phyloP scores from a whole-genome alignment of 345 rosid genomes.

The Streptanthus diversifolius region DNA sequence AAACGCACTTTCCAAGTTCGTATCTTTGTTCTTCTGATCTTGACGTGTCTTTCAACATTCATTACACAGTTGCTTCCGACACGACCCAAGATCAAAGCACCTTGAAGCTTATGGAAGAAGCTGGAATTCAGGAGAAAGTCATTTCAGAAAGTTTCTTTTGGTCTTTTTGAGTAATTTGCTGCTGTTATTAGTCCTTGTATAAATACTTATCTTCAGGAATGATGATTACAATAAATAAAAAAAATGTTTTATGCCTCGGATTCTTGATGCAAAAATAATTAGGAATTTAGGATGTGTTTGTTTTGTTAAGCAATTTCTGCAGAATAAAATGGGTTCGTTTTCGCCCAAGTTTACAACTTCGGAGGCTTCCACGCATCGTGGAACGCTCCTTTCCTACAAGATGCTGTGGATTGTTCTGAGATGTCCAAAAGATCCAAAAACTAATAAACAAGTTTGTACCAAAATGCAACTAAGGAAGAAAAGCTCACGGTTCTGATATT shows the following conservation, averaged over 20 bases:
- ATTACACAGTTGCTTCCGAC: slow-evolving; percentile 31
- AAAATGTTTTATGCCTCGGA: background rate
- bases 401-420: background rate
- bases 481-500: too few species aligned
- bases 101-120: slow-evolving; percentile 14
- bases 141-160: slow-evolving; percentile 9
- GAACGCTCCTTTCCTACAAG: too few species aligned
- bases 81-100: slow-evolving; percentile 31
- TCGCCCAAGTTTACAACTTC: too few species aligned
- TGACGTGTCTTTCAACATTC: background rate
- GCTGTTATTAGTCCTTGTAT: slow-evolving; percentile 10
- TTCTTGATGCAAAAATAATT: background rate
- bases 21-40: slow-evolving; percentile 6
- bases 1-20: background rate
- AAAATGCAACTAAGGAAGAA: background rate
- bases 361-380: too few species aligned
- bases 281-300: background rate
- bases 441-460: background rate
- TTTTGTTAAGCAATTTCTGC: background rate
- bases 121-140: background rate
- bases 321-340: background rate
- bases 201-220: slow-evolving; percentile 28
- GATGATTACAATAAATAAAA: background rate
- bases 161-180: background rate
- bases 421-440: background rate